Percentiles rank a stretch among this genome's conserved stretches.
Evolutionary conservation across 495 filamentous ascomycete genomes (phyloP).

Genomic region (Annulohypoxylon nitens): DNA sequence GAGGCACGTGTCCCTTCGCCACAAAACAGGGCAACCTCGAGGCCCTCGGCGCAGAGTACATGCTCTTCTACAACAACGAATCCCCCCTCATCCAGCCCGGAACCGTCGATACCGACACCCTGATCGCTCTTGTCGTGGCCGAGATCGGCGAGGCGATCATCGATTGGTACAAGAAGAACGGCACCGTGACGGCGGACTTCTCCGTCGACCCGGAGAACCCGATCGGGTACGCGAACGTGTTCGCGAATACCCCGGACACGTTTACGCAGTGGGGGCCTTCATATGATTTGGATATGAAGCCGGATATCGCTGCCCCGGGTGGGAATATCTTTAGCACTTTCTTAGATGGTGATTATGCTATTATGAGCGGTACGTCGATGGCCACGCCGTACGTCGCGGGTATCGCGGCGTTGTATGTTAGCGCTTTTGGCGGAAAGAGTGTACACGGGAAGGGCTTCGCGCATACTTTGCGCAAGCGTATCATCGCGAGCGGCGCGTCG

Average conservation of each 20-base stretch:
- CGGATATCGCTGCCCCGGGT: conserved; percentile 59
- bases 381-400: conserved; percentile 63
- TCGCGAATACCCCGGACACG: conserved; percentile 45
- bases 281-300: conserved; percentile 54
- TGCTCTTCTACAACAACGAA: conserved; percentile 56
- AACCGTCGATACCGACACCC: not conserved
- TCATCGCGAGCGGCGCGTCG: conserved; percentile 53
- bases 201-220: conserved; percentile 37
- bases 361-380: conserved; percentile 63
- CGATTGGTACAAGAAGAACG: conserved; percentile 19
- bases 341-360: conserved; percentile 55
- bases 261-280: conserved; percentile 61
- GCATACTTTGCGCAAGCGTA: conserved; percentile 50
- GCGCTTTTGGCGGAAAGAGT: conserved; percentile 48
- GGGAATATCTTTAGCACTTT: conserved; percentile 62
- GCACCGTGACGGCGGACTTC: conserved; percentile 38
- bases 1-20: conserved; percentile 56
- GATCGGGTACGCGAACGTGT: conserved; percentile 31
- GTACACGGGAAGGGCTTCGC: conserved; percentile 54
- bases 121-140: conserved; percentile 50
- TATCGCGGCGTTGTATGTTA: conserved; percentile 58
- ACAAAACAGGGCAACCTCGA: conserved; percentile 50
- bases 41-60: conserved; percentile 50
- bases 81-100: conserved; percentile 17
- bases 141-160: conserved; percentile 50